Percentiles rank a stretch among this genome's conserved stretches.
Evolutionary conservation across 257 asterid genomes (phyloP).

Genomic region (Nicotiana tomentosiformis): DNA sequence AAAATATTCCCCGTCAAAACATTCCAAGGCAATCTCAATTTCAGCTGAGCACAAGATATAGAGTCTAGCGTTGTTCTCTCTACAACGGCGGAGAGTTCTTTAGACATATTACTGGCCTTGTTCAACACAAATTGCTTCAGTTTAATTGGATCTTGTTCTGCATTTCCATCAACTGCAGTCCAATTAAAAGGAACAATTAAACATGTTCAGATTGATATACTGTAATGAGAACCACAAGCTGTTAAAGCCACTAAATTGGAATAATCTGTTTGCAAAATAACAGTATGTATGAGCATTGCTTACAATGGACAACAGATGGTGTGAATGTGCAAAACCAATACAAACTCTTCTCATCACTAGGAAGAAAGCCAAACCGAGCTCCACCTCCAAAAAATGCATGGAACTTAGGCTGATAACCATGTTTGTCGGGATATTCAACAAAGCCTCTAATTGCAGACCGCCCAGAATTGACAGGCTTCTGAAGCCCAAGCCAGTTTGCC

Average conservation of each 20-base stretch:
- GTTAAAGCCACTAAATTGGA: too few species aligned
- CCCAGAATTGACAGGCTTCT: constrained; percentile 35
- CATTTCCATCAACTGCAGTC: constrained; percentile 38
- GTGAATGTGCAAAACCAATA: constrained; percentile 74
- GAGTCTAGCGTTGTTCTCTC: constrained; percentile 38
- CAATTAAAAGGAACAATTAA: neutral
- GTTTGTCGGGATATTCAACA: constrained; percentile 49
- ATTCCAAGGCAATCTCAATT: constrained; percentile 59
- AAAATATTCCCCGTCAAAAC: constrained; percentile 38
- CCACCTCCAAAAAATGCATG: constrained; percentile 57
- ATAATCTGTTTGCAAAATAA: neutral
- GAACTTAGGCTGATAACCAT: constrained; percentile 47
- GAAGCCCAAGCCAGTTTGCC: constrained; percentile 69
- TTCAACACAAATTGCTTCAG: constrained; percentile 56
- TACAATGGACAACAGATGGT: constrained; percentile 40
- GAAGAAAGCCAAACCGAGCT: constrained; percentile 49
- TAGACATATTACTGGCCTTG: constrained; percentile 26
- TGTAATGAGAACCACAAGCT: neutral
- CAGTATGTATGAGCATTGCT: constrained; percentile 13
- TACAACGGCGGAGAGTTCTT: constrained; percentile 27
- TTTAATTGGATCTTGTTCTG: constrained; percentile 36
- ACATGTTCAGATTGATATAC: neutral
- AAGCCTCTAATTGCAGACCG: constrained; percentile 73
- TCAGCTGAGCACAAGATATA: constrained; percentile 45
- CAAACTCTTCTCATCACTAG: constrained; percentile 52